Conservation (phyloP, 371 early-diverging fungal genomes). For the Actinomortierella wolfii region DNA sequence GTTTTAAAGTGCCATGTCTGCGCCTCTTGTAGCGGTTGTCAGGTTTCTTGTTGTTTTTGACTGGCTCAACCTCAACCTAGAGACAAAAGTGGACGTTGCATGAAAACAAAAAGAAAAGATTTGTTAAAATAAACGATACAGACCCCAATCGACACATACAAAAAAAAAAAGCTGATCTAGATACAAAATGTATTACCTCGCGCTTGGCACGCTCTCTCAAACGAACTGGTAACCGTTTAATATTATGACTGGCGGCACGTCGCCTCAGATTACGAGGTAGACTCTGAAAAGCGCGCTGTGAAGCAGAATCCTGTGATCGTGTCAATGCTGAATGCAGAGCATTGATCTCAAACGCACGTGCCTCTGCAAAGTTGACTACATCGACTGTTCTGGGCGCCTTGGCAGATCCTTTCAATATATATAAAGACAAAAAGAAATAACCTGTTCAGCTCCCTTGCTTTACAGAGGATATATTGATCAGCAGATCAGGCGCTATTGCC, state of each 20-base stretch:
- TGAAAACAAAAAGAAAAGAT: background rate
- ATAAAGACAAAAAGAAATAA: background rate
- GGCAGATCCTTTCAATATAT: slow-evolving; percentile 10
- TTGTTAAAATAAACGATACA: background rate
- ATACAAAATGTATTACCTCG: slow-evolving; percentile 59
- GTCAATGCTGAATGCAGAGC: slow-evolving; percentile 73
- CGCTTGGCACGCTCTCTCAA: slow-evolving; percentile 72
- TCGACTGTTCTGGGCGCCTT: slow-evolving; percentile 35
- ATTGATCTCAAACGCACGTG: slow-evolving; percentile 82
- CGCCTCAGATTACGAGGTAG: slow-evolving; percentile 89
- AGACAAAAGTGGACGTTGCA: no score
- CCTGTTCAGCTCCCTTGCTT: background rate
- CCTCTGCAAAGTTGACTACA: slow-evolving; percentile 50
- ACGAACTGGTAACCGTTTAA: slow-evolving; percentile 81
- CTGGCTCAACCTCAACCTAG: slow-evolving; percentile 36
- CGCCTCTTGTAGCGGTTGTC: slow-evolving; percentile 47
- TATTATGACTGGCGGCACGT: slow-evolving; percentile 90
- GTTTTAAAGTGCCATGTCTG: slow-evolving; percentile 49
- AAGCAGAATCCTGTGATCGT: slow-evolving; percentile 25
- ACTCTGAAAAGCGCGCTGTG: slow-evolving; percentile 81
- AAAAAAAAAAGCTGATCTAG: background rate
- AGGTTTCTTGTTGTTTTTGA: slow-evolving; percentile 43
- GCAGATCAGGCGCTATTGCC: background rate
- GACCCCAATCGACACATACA: background rate
- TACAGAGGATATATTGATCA: background rate